Percentiles rank a stretch among this genome's conserved stretches.
Evolutionary conservation across 1,284 basidiomycete genomes (phyloP).

Genomic region (Neotropicomus parvogracilis): DNA sequence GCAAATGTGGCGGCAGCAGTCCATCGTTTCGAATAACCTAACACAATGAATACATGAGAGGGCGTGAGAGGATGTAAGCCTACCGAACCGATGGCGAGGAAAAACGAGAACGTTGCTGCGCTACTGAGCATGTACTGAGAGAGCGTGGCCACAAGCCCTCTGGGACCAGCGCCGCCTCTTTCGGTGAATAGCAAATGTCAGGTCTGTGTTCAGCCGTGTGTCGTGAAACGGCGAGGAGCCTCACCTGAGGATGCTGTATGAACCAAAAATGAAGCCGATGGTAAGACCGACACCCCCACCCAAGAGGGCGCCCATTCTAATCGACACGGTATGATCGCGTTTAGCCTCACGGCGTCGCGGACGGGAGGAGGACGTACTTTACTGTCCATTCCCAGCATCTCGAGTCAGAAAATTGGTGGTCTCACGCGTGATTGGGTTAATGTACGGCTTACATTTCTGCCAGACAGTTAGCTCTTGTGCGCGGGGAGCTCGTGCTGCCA

Average conservation of each 20-base stretch:
- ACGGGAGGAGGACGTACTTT: slow-evolving; percentile 40
- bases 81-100: slow-evolving; percentile 81
- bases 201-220: slow-evolving; percentile 8
- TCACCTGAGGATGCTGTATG: slow-evolving; percentile 84
- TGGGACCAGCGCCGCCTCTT: slow-evolving; percentile 83
- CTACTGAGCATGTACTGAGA: slow-evolving; percentile 94
- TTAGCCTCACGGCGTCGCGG: slow-evolving; percentile 11
- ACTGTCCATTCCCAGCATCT: slow-evolving; percentile 33
- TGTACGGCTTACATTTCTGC: slow-evolving; percentile 62
- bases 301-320: slow-evolving; percentile 90
- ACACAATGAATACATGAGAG: slow-evolving; percentile 4
- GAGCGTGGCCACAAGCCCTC: slow-evolving; percentile 81
- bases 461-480: slow-evolving; percentile 60
- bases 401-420: slow-evolving; percentile 18
- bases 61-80: slow-evolving; percentile 23
- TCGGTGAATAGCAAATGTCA: slow-evolving; percentile 1
- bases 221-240: not conserved
- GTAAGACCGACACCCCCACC: slow-evolving; percentile 89
- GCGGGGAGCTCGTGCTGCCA: slow-evolving; percentile 35
- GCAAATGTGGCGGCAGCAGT: slow-evolving; percentile 52
- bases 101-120: slow-evolving; percentile 83
- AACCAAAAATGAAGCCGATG: slow-evolving; percentile 94
- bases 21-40: slow-evolving; percentile 76
- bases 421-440: not conserved
- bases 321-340: slow-evolving; percentile 9